Base-by-base conservation (phyloP, 805 yeast species). In the Sugiyamaella marilandica region DNA sequence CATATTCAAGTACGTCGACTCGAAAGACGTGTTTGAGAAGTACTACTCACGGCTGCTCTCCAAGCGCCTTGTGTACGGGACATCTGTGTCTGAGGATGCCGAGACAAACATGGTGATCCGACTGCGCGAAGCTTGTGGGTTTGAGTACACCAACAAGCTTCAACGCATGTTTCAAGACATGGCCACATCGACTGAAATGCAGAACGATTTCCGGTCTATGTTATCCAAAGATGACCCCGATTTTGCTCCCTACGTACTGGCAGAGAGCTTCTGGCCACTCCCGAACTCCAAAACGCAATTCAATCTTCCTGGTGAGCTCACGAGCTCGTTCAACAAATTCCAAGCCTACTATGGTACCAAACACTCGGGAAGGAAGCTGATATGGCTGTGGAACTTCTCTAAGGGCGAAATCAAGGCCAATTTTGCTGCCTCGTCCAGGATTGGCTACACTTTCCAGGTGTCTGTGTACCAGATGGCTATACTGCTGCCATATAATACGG, bases 101-200 rank as follows among this genome's bases (percentile, higher is more conserved):
- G 99, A 94, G 71, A 92, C 88, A 59, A 71, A 80, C 53, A 83
- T 94, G 57, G 88, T 94, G 56, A 88, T 89, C 62, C 81, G 87
- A 62, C 77, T 94, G 59, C 95, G 90, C 67, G 85, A 86, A 53
- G 95, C 86, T 55, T 92, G 94, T 69, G 89, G 95, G 16, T 76
- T 84, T 66, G 98, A 94, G 65, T 94, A 92, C 68, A 91, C 98
- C 1, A 84, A 88, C 51, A 92, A 91, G 68, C 87, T 94, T 69
- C 87, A 96, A 19, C 87, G 90, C 62, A 94, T 94, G 99, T 91
- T 94, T 68, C 87, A 85, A 66, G 99, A 94, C 70, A 88, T 94
- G 75, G 80, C 85, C 61, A 80, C 92, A 2, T 87, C 96, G 0
- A 81, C 81, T 56, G 92, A 88, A 52, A 75, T 94, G 65, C 86